A percentile compares a stretch with the other conserved stretches of the same genome.
phyloP scores from a whole-genome alignment of 768 basidiomycete species.

The Lyophyllum decastes region DNA sequence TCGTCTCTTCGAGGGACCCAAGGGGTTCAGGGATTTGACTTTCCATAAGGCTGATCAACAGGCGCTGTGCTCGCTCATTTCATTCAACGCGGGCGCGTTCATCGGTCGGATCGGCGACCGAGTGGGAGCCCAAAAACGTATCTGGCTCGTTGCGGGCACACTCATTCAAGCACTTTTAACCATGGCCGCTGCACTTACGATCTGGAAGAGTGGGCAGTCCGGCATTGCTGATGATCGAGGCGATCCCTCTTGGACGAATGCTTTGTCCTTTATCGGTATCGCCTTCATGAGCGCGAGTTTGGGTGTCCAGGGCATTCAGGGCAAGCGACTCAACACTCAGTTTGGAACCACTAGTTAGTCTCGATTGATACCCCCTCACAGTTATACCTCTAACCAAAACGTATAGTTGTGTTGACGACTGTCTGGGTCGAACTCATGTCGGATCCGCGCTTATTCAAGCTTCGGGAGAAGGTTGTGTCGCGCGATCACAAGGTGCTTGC shows the following conservation, averaged over 20 bases:
- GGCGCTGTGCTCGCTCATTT: conserved; percentile 75
- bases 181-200: conserved; percentile 67
- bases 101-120: conserved; percentile 84
- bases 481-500: conserved; percentile 13
- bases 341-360: conserved; percentile 74
- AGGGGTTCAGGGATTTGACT: conserved; percentile 46
- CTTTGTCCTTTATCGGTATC: conserved; percentile 66
- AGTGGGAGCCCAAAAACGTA: conserved; percentile 70
- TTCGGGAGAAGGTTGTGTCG: conserved; percentile 46
- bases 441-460: conserved; percentile 72
- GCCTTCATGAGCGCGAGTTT: conserved; percentile 82
- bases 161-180: conserved; percentile 76
- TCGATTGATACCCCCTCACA: conserved; percentile 6
- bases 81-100: conserved; percentile 79
- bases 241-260: conserved; percentile 70
- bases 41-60: conserved; percentile 87
- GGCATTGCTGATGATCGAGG: conserved; percentile 56
- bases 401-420: conserved; percentile 76
- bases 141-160: conserved; percentile 74
- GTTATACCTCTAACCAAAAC: neutral
- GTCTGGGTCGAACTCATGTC: conserved; percentile 89
- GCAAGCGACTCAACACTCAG: conserved; percentile 77
- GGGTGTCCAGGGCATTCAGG: conserved; percentile 86
- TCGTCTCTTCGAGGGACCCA: conserved; percentile 65
- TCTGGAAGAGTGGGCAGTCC: conserved; percentile 68